Evolutionary conservation across 148 eudicot genomes (phyloP).

Genomic region (Rheum nobile): DNA sequence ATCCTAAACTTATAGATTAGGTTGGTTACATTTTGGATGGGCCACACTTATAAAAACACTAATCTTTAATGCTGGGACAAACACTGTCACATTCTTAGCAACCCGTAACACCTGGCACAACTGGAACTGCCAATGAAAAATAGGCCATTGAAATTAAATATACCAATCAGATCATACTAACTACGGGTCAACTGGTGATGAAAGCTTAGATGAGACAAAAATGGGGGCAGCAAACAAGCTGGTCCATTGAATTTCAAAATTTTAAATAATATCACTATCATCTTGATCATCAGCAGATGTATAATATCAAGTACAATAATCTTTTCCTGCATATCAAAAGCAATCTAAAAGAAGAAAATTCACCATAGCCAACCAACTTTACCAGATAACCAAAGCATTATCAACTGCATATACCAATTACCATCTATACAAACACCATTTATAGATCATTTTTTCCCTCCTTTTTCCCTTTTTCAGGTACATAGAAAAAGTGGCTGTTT

Average conservation of each 20-base stretch:
- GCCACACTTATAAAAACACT: neutral
- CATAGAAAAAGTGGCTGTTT: neutral
- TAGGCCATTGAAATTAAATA: neutral
- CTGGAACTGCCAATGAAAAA: neutral
- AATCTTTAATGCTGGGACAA: neutral
- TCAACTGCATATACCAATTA: slow-evolving; percentile 4
- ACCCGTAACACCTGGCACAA: slow-evolving; percentile 1
- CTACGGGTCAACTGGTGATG: neutral
- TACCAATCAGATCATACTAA: neutral
- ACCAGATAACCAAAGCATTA: slow-evolving; percentile 3
- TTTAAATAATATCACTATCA: slow-evolving; percentile 2
- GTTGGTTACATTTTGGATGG: neutral
- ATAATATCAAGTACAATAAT: neutral
- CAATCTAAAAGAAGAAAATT: neutral
- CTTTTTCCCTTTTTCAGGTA: neutral
- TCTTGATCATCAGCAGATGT: neutral
- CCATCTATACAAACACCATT: slow-evolving; percentile 5
- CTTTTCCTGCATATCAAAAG: neutral
- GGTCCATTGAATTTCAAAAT: neutral
- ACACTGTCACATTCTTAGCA: neutral
- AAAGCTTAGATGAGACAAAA: neutral
- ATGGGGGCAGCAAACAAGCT: slow-evolving; percentile 7
- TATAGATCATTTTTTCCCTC: neutral
- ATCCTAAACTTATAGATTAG: neutral
- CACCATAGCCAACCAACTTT: neutral